Base-by-base conservation (phyloP, 805 yeast species). In the Schwanniomyces polymorphus region DNA sequence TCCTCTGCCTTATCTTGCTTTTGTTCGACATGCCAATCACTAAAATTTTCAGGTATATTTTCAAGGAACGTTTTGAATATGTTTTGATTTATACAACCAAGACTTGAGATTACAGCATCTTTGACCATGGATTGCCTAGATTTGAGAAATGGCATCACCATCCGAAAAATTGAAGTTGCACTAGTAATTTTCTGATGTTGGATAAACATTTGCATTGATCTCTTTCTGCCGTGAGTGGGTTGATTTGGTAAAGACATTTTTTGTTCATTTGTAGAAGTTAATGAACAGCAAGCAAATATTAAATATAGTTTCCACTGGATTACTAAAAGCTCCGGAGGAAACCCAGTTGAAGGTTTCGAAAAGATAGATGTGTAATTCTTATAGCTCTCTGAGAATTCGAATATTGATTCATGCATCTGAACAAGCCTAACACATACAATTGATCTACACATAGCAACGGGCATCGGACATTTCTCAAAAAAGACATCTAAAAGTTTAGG, bases 111-210 rank as follows among this genome's bases (percentile, higher is more conserved):
- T 12, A 91, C 83, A 0, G 97, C 94, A 52, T 91, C 97, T 50
- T 88, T 75, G 7, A 94, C 80, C 53, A 82, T 73, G 2, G 78
- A 75, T 49, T 88, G 89, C 1, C 83, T 81, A 0, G 91, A 82
- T 26, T 80, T 84, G 41, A 94, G 65, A 26, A 94, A 70, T 0
- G 97, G 97, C 33, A 90, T 72, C 0, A 90, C 91, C 85, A 94
- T 84, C 47, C 85, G 79, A 69, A 94, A 94, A 2, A 94, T 84
- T 0, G 96, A 85, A 49, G 86, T 85, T 0, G 97, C 97, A 50
- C 97, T 89, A 1, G 96, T 91, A 46, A 94, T 91, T 43, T 89
- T 86, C 60, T 91, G 96, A 56, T 88, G 96, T 57, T 90, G 97
- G 29, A 90, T 88, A 57, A 87, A 80, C 55, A 87, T 77, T 50